These are phyloP conservation scores for Peziza echinospora DNA, from an alignment of 495 filamentous ascomycete species.

Conservation along the genomic window DNA sequence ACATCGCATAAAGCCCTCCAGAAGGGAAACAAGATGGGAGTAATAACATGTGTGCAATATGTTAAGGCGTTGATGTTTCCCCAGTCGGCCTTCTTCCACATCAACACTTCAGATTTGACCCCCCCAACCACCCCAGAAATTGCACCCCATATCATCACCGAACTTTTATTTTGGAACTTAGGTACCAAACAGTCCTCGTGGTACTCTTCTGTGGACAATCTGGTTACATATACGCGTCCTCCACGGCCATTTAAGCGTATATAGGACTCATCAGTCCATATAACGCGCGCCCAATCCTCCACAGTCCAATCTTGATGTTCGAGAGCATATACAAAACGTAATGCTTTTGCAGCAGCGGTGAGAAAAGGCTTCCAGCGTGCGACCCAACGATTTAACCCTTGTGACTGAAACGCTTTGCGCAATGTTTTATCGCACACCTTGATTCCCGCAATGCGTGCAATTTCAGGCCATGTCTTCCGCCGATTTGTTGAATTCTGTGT, in stretches of 20 bases:
- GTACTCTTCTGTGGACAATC: not conserved
- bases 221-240: not conserved
- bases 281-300: not conserved
- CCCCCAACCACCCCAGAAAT: constrained; percentile 2
- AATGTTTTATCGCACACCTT: not conserved
- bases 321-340: not conserved
- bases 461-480: too few relatives aligned
- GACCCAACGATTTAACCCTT: constrained; percentile 1
- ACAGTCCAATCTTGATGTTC: not conserved
- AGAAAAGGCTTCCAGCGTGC: constrained; percentile 1
- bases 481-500: too few relatives aligned
- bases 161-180: constrained; percentile 1
- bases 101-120: not conserved
- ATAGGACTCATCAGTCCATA: constrained; percentile 1
- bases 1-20: not conserved
- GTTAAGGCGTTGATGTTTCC: not conserved
- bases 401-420: not conserved
- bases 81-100: not conserved
- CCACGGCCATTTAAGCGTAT: constrained; percentile 1
- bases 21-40: not conserved
- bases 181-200: constrained; percentile 1
- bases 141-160: constrained; percentile 1
- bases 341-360: not conserved
- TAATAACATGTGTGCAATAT: not conserved
- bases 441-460: not conserved